Evolutionary conservation across 345 rosid species (phyloP), one percentile per base, ranked within the genome.

Genomic region (Trapa bicornis): DNA sequence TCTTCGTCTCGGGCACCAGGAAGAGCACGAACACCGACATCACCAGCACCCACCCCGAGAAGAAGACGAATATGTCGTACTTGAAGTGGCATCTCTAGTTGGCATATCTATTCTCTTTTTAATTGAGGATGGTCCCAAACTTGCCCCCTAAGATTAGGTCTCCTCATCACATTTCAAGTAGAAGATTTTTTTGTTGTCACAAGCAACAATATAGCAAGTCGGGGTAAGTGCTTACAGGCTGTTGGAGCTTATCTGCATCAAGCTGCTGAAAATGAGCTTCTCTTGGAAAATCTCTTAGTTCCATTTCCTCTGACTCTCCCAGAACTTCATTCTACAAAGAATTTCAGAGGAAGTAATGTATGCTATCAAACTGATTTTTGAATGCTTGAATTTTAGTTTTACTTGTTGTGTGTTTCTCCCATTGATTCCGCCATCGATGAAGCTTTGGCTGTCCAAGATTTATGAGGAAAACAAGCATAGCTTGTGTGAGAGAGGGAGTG

Each of bases 51-150:
- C 97, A 94, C 0, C 89, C 68, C 0, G 87, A 91, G 84, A 94
- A 94, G 83, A 94, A 94, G 71, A 87, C 43, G 85, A 94, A 94
- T 70, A 94, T 94, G 17, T 95, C 99, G 37, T 1, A 94, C 89
- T 91, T 94, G 78, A 91, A 82, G 72, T 85, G 87, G 70, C 99
- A 94, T 94, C 82, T 91, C 97, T 3, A 94, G 68, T 11, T 95
- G n/a, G n/a, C n/a, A n/a, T n/a, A 22, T 22, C 29, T 58, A 16
- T 35, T 58, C 5, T 12, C 5, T 35, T 54, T 29, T 54, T 12
- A 13, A 50, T 50, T 50, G n/a, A 1, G 11, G 48, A 70, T 72
- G 37, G 53, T 47, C 53, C 70, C 79, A 74, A 85, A 84, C 73
- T 78, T 88, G 71, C 94, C 92, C 73, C 94, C 85, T 48, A 87